phyloP scores from a whole-genome alignment of 2,329 filamentous ascomycete genomes.

The Venturia effusa region DNA sequence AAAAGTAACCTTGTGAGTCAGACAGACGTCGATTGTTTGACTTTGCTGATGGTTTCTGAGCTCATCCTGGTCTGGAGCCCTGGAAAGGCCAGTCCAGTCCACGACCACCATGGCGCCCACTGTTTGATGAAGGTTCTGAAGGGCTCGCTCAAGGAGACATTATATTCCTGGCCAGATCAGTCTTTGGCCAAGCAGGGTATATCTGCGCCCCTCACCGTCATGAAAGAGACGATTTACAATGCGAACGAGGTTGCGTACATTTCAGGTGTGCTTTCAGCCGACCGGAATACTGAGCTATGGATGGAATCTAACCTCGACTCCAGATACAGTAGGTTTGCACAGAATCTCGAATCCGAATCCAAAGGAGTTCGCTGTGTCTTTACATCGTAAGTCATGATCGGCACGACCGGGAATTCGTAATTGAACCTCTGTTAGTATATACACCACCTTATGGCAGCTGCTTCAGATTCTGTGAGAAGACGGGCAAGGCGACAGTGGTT shows the following conservation, averaged over 20 bases:
- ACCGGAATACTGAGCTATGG: too few species aligned
- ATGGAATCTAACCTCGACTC: neutral
- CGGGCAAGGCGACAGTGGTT: slow-evolving; percentile 62
- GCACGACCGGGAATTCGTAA: neutral
- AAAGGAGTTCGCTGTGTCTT: slow-evolving; percentile 66
- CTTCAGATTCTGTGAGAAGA: slow-evolving; percentile 67
- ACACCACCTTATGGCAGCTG: slow-evolving; percentile 87
- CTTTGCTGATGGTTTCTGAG: slow-evolving; percentile 32
- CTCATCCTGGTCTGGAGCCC: slow-evolving; percentile 85
- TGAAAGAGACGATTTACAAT: slow-evolving; percentile 55
- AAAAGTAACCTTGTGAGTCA: slow-evolving; percentile 59
- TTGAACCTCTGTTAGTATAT: slow-evolving; percentile 42
- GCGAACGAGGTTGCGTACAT: slow-evolving; percentile 79
- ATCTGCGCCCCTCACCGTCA: slow-evolving; percentile 47
- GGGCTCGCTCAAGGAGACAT: slow-evolving; percentile 69
- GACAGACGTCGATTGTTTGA: neutral
- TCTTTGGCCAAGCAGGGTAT: slow-evolving; percentile 34
- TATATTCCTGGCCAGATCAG: slow-evolving; percentile 60
- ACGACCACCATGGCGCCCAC: slow-evolving; percentile 70
- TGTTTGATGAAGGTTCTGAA: slow-evolving; percentile 85
- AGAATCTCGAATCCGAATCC: slow-evolving; percentile 64
- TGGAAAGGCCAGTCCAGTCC: slow-evolving; percentile 71
- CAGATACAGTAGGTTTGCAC: slow-evolving; percentile 56
- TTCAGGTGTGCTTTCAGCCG: slow-evolving; percentile 66
- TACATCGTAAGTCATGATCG: slow-evolving; percentile 50